Conservation (phyloP, 768 basidiomycete genomes). For the Psilocybe sp. region DNA sequence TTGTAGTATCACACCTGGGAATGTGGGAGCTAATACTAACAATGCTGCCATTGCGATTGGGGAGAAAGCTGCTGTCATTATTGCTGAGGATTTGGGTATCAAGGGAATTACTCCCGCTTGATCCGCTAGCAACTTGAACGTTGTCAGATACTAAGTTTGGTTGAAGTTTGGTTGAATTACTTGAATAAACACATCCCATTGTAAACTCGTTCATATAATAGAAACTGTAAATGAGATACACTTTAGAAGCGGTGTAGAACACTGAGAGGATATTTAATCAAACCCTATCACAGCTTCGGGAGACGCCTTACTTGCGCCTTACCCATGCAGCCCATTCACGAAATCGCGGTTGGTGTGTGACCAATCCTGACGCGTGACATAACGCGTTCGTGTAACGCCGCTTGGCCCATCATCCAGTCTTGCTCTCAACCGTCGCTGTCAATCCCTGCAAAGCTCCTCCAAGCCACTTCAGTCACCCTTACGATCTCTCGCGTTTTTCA, state of each 20-base stretch:
- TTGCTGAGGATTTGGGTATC: slow-evolving; percentile 47
- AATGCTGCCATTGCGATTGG: slow-evolving; percentile 46
- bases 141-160: too few relatives aligned
- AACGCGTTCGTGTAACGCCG: slow-evolving; percentile 18
- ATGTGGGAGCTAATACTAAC: slow-evolving; percentile 41
- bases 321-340: too few relatives aligned
- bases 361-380: slow-evolving; percentile 13
- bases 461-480: not conserved
- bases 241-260: too few relatives aligned
- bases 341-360: slow-evolving; percentile 8
- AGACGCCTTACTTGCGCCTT: too few relatives aligned
- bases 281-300: too few relatives aligned
- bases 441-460: not conserved
- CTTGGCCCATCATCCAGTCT: not conserved
- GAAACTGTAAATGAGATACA: too few relatives aligned
- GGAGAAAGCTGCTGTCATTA: slow-evolving; percentile 61
- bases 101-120: slow-evolving; percentile 14
- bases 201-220: too few relatives aligned
- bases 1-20: slow-evolving; percentile 36
- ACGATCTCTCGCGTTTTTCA: not conserved
- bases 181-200: too few relatives aligned
- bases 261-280: too few relatives aligned
- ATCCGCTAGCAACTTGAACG: not conserved
- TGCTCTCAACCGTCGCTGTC: not conserved
- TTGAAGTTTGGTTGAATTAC: too few relatives aligned